Evolutionary conservation across 106 monocot genomes (phyloP).

Genomic region (Xerophyta viscosa): DNA sequence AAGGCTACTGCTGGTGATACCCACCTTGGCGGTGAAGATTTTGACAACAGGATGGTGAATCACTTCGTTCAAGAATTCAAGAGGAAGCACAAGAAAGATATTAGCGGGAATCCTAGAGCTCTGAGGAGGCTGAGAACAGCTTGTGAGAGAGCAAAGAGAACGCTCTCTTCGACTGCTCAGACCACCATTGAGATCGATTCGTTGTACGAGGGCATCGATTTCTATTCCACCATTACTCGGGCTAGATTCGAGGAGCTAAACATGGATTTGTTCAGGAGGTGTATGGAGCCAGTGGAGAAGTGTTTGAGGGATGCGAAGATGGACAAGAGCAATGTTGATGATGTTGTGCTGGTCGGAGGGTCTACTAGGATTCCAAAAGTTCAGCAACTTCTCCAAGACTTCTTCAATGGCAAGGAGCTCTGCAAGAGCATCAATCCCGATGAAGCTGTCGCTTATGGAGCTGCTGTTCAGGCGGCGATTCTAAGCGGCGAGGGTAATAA

Average conservation of each 20-base stretch:
- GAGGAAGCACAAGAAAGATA: constrained; percentile 87
- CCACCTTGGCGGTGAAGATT: constrained; percentile 79
- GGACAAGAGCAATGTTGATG: constrained; percentile 20
- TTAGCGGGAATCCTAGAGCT: constrained; percentile 64
- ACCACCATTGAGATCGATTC: constrained; percentile 19
- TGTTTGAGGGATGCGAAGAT: constrained; percentile 26
- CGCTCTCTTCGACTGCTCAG: constrained; percentile 32
- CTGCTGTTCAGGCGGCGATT: constrained; percentile 42
- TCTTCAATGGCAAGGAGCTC: constrained; percentile 43
- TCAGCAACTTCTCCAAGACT: constrained; percentile 19
- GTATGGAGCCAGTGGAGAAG: constrained; percentile 30
- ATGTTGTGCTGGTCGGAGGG: constrained; percentile 33
- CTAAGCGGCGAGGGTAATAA: constrained; percentile 58
- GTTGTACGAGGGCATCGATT: constrained; percentile 16
- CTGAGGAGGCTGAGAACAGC: constrained; percentile 47
- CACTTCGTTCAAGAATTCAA: constrained; percentile 82
- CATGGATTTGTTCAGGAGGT: constrained; percentile 41
- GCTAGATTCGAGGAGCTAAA: constrained; percentile 42
- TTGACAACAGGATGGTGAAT: constrained; percentile 82
- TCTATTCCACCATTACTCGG: constrained; percentile 18
- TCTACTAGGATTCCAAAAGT: constrained; percentile 33
- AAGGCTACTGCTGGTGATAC: constrained; percentile 91
- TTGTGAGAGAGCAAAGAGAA: constrained; percentile 45
- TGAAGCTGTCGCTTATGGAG: constrained; percentile 37
- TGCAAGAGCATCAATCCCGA: constrained; percentile 48